phyloP scores from a whole-genome alignment of 2,329 filamentous ascomycete species.

The Aspergillaceae sp. region DNA sequence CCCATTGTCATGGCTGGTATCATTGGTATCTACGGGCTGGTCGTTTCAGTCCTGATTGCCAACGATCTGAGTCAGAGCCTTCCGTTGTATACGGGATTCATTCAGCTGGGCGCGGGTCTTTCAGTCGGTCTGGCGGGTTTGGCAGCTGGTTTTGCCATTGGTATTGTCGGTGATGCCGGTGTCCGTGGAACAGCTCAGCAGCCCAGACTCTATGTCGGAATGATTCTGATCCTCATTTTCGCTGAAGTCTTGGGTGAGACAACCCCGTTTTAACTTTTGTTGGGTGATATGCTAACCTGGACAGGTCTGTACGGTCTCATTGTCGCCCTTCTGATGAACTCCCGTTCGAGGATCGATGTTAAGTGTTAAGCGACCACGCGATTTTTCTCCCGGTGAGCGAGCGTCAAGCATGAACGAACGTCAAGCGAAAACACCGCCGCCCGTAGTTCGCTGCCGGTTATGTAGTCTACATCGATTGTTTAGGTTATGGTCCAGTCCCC shows the following conservation, averaged over 20 bases:
- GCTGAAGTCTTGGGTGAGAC: slow-evolving; percentile 89
- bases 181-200: slow-evolving; percentile 46
- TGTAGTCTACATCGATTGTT: background rate
- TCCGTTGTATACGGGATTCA: slow-evolving; percentile 72
- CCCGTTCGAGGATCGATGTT: slow-evolving; percentile 62
- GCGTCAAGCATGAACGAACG: background rate
- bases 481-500: no score
- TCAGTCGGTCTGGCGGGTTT: slow-evolving; percentile 74
- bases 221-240: slow-evolving; percentile 99
- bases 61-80: slow-evolving; percentile 65
- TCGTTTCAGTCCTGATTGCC: slow-evolving; percentile 80
- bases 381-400: slow-evolving; percentile 8
- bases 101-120: slow-evolving; percentile 76
- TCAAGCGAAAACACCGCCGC: slow-evolving; percentile 4
- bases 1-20: slow-evolving; percentile 99
- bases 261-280: slow-evolving; percentile 4
- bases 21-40: slow-evolving; percentile 95
- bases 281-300: background rate
- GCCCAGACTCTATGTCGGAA: slow-evolving; percentile 74
- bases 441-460: no score
- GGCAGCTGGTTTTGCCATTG: slow-evolving; percentile 77
- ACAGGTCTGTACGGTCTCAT: slow-evolving; percentile 97
- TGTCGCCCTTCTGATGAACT: slow-evolving; percentile 99
- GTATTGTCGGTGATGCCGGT: slow-evolving; percentile 61
- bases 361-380: slow-evolving; percentile 44